Conservation (phyloP, 2,329 filamentous ascomycete species). For the Xylariaceae sp. region DNA sequence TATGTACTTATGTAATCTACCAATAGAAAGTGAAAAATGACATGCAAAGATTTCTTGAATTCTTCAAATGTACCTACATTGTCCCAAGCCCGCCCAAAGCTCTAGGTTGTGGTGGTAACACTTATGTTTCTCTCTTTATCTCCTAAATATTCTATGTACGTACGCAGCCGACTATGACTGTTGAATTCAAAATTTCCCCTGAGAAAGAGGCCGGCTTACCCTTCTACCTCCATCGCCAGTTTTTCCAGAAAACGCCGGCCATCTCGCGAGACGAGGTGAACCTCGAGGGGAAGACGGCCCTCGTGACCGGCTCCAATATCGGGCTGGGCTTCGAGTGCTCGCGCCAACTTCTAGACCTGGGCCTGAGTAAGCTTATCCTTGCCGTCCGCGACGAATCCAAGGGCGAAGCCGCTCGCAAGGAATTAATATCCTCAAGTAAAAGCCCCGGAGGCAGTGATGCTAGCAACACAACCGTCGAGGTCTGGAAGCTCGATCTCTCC, state of each 20-base stretch:
- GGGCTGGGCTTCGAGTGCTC: slow-evolving; percentile 15
- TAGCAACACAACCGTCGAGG: slow-evolving; percentile 1
- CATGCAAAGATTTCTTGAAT: too few relatives aligned
- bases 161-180: background rate
- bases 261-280: slow-evolving; percentile 1
- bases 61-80: too few relatives aligned
- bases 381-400: slow-evolving; percentile 13
- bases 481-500: slow-evolving; percentile 20
- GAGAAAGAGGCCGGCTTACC: slow-evolving; percentile 3
- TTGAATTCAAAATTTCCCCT: slow-evolving; percentile 4
- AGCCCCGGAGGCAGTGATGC: too few relatives aligned
- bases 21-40: too few relatives aligned
- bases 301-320: slow-evolving; percentile 22
- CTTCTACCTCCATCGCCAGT: slow-evolving; percentile 7
- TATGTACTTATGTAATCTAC: too few relatives aligned
- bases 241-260: background rate
- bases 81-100: too few relatives aligned
- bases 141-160: background rate
- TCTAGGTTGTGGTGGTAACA: too few relatives aligned
- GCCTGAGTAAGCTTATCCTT: slow-evolving; percentile 14
- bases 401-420: background rate
- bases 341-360: slow-evolving; percentile 12
- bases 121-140: too few relatives aligned
- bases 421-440: background rate
- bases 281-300: slow-evolving; percentile 15